Percentiles rank a stretch among this genome's conserved stretches.
Evolutionary conservation across 2,329 filamentous ascomycete genomes (phyloP).

Genomic region (Aureobasidium lini): DNA sequence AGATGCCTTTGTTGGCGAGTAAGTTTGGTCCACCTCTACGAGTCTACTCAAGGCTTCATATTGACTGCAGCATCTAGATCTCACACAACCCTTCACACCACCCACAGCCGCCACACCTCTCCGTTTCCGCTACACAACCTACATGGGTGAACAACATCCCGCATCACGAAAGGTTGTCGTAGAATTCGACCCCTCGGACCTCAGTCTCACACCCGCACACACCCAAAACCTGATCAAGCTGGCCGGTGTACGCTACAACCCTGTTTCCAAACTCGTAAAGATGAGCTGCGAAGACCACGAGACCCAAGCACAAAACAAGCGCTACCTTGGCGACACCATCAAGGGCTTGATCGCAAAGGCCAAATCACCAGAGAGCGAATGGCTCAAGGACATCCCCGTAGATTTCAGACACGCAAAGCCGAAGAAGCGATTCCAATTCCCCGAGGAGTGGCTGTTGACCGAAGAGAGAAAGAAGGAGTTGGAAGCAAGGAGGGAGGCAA

Average conservation of each 20-base stretch:
- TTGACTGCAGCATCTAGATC: slow-evolving; percentile 46
- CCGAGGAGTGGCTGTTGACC: slow-evolving; percentile 75
- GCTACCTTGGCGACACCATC: slow-evolving; percentile 77
- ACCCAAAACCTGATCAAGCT: slow-evolving; percentile 80
- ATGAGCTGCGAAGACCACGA: slow-evolving; percentile 82
- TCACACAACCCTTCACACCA: slow-evolving; percentile 71
- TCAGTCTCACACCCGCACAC: slow-evolving; percentile 62
- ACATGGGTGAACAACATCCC: slow-evolving; percentile 89
- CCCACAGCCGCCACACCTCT: slow-evolving; percentile 64
- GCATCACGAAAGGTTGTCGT: slow-evolving; percentile 90
- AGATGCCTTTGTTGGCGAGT: slow-evolving; percentile 88
- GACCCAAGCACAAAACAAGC: slow-evolving; percentile 91
- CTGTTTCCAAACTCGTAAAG: slow-evolving; percentile 68
- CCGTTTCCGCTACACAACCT: slow-evolving; percentile 93
- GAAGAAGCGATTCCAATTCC: slow-evolving; percentile 63
- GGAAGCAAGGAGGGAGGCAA: slow-evolving; percentile 49
- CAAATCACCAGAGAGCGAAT: slow-evolving; percentile 62
- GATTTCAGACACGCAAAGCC: slow-evolving; percentile 78
- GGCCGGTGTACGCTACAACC: slow-evolving; percentile 79
- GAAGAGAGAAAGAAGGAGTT: slow-evolving; percentile 59
- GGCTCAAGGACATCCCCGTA: slow-evolving; percentile 80
- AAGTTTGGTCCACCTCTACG: slow-evolving; percentile 20
- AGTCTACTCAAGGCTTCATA: background rate
- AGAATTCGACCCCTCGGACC: slow-evolving; percentile 70
- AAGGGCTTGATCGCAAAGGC: slow-evolving; percentile 66